Base-by-base conservation (phyloP, 1,139 yeast species). In the Yamadazyma aaseri region DNA sequence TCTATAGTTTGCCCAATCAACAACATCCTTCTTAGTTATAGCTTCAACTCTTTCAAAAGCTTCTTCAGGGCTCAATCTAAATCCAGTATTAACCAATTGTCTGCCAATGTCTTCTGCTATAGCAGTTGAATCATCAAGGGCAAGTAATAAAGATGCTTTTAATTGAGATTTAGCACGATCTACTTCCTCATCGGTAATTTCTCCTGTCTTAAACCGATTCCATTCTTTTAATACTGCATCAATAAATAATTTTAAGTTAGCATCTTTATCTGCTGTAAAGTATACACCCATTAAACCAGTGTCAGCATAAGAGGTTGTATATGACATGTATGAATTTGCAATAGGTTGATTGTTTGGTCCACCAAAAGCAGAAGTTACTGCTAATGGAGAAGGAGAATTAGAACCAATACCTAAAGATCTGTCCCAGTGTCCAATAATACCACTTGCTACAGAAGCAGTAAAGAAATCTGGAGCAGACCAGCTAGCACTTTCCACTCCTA, bases 221-320 rank as follows among this genome's bases (percentile, higher is more conserved):
- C 97, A 92, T 65, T 92, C 97, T 51, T 76, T 76, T 47, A 85
- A 63, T 15, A 92, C 79, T 38, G 87, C 90, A 53, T 83, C 79
- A 23, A 86, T 75, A 34, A 81, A 71, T 16, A 78, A 65, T 49
- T 76, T 79, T 51, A 86, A 78, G 49, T 89, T 66, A 14, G 81
- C 76, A 43, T 73, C 73, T 49, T 75, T 76, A 47, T 92, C 97
- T 16, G 95, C 80, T 11, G 90, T 89, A 45, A 92, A 73, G 59
- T 92, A 92, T 51, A 90, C 84, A 23, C 99, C 99, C 96, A 97
- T 89, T 36, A 92, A 70, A 3, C 99, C 99, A 5, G 97, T 86
- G 62, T 92, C 99, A 7, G 96, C 92, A 63, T 92, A 92, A 2
- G 96, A 86, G 4, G 99, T 94, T 17, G 96, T 86, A 64, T 90